Evolutionary conservation across 495 filamentous ascomycete species (phyloP), one percentile per base, ranked within the genome.

Genomic region (Trichoderma erinaceum): DNA sequence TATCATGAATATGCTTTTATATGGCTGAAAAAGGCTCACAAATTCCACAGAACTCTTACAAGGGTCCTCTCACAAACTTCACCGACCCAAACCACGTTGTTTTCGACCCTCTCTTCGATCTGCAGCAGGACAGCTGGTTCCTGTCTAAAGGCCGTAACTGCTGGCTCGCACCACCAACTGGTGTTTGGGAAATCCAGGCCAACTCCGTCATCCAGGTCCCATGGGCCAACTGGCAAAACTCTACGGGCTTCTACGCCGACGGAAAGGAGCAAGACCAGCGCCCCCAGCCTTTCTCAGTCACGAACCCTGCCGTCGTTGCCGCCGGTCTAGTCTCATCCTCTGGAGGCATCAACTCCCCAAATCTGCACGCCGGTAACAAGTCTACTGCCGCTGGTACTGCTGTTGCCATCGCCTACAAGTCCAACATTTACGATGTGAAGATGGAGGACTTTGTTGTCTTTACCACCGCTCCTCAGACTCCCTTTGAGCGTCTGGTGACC

Each of bases 381-480:
- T 29, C 56, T 1, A 61, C 56, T 10, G 56, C 56, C 15, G 56
- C 56, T 10, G 56, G 56, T 18, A 61, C 56, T 10, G 56, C 56
- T 25, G 27, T 61, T 32, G 56, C 56, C 56, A 61, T 61, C 13
- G 56, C 56, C 10, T 61, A 61, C 56, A 61, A 61, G 56, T 61
- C 56, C 56, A 61, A 61, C 56, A 61, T 61, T 6, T 61, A 32
- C 23, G 56, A 61, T 12, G 56, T 61, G 23, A 61, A 27, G 23
- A 61, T 61, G 56, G 56, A 61, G 56, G 56, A 61, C 56, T 61
- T 61, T 61, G 56, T 61, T 21, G 56, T 61, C 23, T 61, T 61
- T 10, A 61, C 56, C n/a, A 61, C 27, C 11, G 56, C 56, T 16
- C 56, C 56, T 11, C 23, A 32, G 56, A 61, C 56, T 16, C 56